Conservation (phyloP, 129 eudicot species). For the Centella asiatica region DNA sequence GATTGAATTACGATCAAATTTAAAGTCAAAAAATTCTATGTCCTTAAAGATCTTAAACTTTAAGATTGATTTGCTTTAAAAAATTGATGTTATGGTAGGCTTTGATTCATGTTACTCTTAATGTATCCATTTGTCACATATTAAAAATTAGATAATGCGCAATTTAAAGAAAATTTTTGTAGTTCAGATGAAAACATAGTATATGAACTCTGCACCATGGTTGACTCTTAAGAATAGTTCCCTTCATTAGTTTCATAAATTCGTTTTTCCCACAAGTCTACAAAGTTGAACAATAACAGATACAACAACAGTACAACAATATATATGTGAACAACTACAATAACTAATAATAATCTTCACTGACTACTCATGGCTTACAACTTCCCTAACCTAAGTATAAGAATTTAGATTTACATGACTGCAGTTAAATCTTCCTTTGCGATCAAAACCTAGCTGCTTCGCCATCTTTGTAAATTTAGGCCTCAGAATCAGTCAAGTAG, state of each 20-base stretch:
- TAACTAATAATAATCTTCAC: background rate
- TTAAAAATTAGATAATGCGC: too few species aligned
- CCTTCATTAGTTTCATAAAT: background rate
- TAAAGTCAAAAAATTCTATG: too few species aligned
- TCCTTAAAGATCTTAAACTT: too few species aligned
- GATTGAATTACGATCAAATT: too few species aligned
- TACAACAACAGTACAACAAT: background rate
- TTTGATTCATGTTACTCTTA: too few species aligned
- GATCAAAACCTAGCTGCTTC: background rate
- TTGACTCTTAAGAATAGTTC: too few species aligned
- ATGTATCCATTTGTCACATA: too few species aligned
- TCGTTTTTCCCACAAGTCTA: background rate
- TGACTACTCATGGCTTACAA: background rate
- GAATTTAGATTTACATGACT: background rate
- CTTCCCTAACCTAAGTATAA: background rate
- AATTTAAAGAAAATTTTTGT: too few species aligned
- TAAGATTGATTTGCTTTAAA: too few species aligned
- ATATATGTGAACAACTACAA: conserved; percentile 1
- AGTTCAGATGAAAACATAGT: too few species aligned
- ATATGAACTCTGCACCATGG: too few species aligned
- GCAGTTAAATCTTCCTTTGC: conserved; percentile 1
- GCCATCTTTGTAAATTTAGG: conserved; percentile 16
- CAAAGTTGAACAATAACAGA: background rate
- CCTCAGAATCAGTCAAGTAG: conserved; percentile 54
- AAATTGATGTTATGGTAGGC: too few species aligned